Evolutionary conservation across 768 basidiomycete species (phyloP).

Genomic region (Boletus reticulatus): DNA sequence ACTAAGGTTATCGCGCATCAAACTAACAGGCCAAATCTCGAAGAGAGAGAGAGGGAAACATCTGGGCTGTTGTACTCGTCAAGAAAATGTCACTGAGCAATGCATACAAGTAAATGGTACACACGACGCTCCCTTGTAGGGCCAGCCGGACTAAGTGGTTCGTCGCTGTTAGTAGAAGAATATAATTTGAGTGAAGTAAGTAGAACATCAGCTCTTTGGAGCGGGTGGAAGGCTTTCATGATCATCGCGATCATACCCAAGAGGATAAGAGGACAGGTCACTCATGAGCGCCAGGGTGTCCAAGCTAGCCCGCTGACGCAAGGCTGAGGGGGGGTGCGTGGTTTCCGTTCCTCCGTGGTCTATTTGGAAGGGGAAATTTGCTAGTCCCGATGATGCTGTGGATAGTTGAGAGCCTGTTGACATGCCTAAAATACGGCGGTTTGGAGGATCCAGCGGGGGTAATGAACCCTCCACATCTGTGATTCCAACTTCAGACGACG

Average conservation of each 20-base stretch:
- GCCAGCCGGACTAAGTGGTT: conserved; percentile 27
- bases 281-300: conserved; percentile 83
- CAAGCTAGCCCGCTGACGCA: conserved; percentile 73
- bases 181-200: not conserved
- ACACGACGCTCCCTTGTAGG: conserved; percentile 24
- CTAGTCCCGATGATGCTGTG: conserved; percentile 75
- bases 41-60: conserved; percentile 4
- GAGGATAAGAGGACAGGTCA: conserved; percentile 80
- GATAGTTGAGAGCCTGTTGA: conserved; percentile 77
- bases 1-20: conserved; percentile 1
- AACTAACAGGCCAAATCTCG: conserved; percentile 1
- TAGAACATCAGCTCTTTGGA: conserved; percentile 25
- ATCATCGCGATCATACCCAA: conserved; percentile 59
- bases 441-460: conserved; percentile 40
- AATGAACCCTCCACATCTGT: conserved; percentile 35
- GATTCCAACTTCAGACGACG: conserved; percentile 7
- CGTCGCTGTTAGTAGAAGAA: conserved; percentile 8
- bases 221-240: conserved; percentile 23
- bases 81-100: conserved; percentile 18
- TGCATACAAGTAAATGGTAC: conserved; percentile 27
- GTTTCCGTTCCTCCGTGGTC: conserved; percentile 53
- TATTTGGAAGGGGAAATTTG: conserved; percentile 86
- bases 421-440: conserved; percentile 61
- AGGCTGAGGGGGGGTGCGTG: conserved; percentile 33
- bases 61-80: conserved; percentile 4